These are phyloP conservation scores for Brasilioporus rufonigricans DNA, from an alignment of 768 basidiomycete species.

Conservation along the genomic window DNA sequence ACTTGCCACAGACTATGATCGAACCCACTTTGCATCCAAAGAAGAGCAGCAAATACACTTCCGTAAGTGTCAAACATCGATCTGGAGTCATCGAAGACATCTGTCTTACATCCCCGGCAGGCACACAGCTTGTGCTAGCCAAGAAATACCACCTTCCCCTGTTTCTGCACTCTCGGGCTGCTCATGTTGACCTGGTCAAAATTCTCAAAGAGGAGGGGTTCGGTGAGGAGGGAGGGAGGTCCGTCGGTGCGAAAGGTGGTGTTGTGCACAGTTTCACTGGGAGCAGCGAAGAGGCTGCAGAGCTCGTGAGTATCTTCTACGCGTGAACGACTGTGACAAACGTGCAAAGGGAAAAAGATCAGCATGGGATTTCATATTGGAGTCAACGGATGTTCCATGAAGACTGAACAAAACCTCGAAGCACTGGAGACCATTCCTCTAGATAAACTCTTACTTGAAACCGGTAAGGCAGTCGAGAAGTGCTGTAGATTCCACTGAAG, in stretches of 20 bases:
- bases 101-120: constrained; percentile 22
- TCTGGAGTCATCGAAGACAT: background rate
- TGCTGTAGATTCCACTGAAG: background rate
- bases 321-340: background rate
- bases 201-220: constrained; percentile 69
- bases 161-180: constrained; percentile 80
- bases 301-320: constrained; percentile 53
- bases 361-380: constrained; percentile 62
- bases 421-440: constrained; percentile 54
- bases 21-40: constrained; percentile 59
- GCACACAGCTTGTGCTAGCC: constrained; percentile 59
- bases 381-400: constrained; percentile 76
- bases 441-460: constrained; percentile 68
- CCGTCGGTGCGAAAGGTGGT: constrained; percentile 61
- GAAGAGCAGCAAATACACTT: constrained; percentile 65
- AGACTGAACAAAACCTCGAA: constrained; percentile 63
- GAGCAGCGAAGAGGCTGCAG: constrained; percentile 53
- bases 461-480: constrained; percentile 42
- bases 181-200: constrained; percentile 64
- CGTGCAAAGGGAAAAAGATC: constrained; percentile 40
- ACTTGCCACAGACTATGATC: constrained; percentile 62
- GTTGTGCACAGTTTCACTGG: constrained; percentile 88
- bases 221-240: constrained; percentile 50
- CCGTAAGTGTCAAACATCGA: constrained; percentile 38
- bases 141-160: constrained; percentile 72